These are phyloP conservation scores for Petunia secreta DNA, from an alignment of 257 asterid species.

Conservation along the genomic window DNA sequence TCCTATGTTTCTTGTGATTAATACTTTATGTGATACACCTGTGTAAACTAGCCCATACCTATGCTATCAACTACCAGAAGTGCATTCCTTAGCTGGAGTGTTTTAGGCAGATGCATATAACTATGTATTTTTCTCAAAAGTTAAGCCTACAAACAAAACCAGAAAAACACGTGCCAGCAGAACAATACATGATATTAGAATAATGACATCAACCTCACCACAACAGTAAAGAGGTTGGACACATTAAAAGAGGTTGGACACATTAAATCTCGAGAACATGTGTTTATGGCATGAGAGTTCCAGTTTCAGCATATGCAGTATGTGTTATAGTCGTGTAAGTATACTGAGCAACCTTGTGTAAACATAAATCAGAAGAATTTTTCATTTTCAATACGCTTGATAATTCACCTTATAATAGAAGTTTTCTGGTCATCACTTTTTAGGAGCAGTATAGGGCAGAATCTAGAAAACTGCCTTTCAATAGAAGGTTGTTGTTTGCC, in stretches of 20 bases:
- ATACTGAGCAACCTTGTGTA: conserved; percentile 6
- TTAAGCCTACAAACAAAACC: conserved; percentile 3
- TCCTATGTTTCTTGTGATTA: background rate
- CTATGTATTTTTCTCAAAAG: background rate
- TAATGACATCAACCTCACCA: background rate
- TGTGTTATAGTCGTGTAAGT: background rate
- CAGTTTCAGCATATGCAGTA: conserved; percentile 8
- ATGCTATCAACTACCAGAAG: background rate
- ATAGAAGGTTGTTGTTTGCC: conserved; percentile 43
- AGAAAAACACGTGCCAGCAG: conserved; percentile 11
- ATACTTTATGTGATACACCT: background rate
- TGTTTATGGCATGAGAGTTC: conserved; percentile 18
- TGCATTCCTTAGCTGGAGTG: background rate
- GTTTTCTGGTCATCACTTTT: conserved; percentile 50
- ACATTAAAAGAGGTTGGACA: background rate
- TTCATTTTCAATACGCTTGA: background rate
- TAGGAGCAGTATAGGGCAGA: conserved; percentile 72
- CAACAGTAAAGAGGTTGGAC: background rate
- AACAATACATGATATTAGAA: background rate
- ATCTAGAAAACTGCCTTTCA: conserved; percentile 43
- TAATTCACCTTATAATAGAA: conserved; percentile 55
- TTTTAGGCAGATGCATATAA: background rate
- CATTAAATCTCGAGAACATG: background rate
- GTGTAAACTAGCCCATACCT: background rate
- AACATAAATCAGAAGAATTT: background rate